Conservation (phyloP, 179 eudicot species). For the Carnegiea gigantea region DNA sequence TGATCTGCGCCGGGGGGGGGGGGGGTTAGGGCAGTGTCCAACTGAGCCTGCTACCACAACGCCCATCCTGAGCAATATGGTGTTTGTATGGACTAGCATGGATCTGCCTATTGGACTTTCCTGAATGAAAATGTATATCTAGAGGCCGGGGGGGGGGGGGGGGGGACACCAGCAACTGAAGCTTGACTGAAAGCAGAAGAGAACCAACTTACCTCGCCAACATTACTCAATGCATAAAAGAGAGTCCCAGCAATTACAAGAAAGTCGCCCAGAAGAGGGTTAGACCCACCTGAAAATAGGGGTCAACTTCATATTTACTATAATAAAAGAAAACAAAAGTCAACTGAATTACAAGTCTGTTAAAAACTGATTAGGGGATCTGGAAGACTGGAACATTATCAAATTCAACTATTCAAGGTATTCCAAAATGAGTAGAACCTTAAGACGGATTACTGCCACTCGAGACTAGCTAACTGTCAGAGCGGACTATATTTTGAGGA, state of each 20-base stretch:
- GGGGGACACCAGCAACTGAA: neutral
- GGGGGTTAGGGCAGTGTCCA: no score
- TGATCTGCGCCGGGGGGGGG: no score
- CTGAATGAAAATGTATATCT: no score
- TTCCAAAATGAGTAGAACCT: neutral
- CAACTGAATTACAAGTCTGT: neutral
- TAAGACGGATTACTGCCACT: neutral
- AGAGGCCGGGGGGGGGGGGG: no score
- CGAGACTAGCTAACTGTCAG: neutral
- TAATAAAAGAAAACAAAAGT: neutral
- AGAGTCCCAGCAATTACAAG: conserved; percentile 72
- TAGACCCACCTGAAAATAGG: conserved; percentile 60
- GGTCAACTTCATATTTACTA: neutral
- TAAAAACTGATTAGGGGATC: neutral
- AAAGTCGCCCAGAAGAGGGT: conserved; percentile 74
- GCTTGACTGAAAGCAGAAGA: neutral
- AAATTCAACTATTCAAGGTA: neutral
- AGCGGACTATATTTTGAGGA: neutral
- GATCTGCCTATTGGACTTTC: no score
- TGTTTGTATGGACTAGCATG: no score
- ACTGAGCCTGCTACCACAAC: no score
- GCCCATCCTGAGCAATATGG: no score
- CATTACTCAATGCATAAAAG: conserved; percentile 75
- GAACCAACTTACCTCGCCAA: conserved; percentile 59
- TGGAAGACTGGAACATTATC: neutral